Conservation (phyloP, 2,329 filamentous ascomycete species). For the Neocatenulostroma microsporum region DNA sequence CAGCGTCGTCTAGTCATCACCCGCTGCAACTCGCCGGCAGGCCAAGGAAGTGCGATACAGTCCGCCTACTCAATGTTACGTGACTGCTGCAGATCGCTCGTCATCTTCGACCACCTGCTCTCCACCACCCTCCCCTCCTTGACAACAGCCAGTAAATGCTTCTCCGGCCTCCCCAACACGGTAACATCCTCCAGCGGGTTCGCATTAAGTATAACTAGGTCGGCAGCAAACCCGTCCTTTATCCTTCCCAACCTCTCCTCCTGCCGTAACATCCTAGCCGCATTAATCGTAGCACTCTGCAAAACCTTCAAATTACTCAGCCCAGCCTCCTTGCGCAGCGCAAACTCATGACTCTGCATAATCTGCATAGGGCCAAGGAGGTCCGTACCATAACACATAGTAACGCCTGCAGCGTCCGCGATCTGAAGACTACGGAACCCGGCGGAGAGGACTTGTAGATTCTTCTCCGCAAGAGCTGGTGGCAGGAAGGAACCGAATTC, state of each 20-base stretch:
- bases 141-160: conserved; percentile 44
- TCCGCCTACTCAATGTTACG: conserved; percentile 7
- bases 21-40: too few relatives aligned
- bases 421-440: conserved; percentile 44
- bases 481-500: conserved; percentile 40
- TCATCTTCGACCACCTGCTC: conserved; percentile 28
- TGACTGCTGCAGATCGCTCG: conserved; percentile 8
- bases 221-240: conserved; percentile 44
- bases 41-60: too few relatives aligned
- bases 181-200: conserved; percentile 52
- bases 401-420: conserved; percentile 46
- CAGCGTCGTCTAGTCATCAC: too few relatives aligned
- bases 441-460: conserved; percentile 41
- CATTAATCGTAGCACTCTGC: conserved; percentile 46
- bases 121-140: conserved; percentile 47
- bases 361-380: conserved; percentile 44
- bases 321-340: conserved; percentile 37
- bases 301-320: conserved; percentile 40
- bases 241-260: conserved; percentile 45
- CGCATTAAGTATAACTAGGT: conserved; percentile 45
- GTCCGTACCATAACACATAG: conserved; percentile 51
- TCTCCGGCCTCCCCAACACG: conserved; percentile 43
- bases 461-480: conserved; percentile 42
- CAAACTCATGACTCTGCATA: conserved; percentile 46
- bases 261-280: conserved; percentile 43